Percentiles rank a stretch among this genome's conserved stretches.
Conservation (phyloP, 176 grass and related monocot species). For the Avena sativa region DNA sequence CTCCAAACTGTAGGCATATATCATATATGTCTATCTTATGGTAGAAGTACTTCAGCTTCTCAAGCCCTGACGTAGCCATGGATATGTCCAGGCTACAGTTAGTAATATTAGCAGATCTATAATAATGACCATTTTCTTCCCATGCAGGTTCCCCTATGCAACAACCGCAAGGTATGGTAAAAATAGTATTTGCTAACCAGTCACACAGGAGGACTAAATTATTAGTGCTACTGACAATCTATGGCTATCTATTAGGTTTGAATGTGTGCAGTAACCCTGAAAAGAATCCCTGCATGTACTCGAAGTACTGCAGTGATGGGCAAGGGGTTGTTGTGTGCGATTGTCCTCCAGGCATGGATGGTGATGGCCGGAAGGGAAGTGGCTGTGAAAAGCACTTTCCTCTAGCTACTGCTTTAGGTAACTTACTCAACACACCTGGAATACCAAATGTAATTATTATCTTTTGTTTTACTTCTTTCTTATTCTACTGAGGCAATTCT, state of each 20-base stretch:
- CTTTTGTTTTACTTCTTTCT: background rate
- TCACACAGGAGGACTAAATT: background rate
- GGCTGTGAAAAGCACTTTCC: conserved; percentile 20
- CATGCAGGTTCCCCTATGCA: conserved; percentile 33
- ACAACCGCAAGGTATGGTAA: conserved; percentile 28
- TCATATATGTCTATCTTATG: background rate
- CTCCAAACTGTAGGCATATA: background rate
- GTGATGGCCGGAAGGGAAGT: conserved; percentile 13
- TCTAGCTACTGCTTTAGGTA: conserved; percentile 34
- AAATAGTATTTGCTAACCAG: background rate
- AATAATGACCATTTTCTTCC: background rate
- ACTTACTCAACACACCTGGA: background rate
- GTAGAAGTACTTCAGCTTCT: conserved; percentile 1
- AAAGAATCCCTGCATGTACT: conserved; percentile 23
- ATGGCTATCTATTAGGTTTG: conserved; percentile 26
- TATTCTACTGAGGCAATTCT: background rate
- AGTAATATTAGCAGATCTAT: background rate
- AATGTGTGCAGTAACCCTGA: conserved; percentile 3
- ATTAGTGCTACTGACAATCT: background rate
- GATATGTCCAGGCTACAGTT: background rate
- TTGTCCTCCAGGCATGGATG: conserved; percentile 26
- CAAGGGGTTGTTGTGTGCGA: background rate
- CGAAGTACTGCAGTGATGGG: background rate
- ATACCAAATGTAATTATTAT: background rate
- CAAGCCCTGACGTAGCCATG: background rate